Evolutionary conservation across 331 rosid genomes (phyloP).

Genomic region (Ulmus americana): DNA sequence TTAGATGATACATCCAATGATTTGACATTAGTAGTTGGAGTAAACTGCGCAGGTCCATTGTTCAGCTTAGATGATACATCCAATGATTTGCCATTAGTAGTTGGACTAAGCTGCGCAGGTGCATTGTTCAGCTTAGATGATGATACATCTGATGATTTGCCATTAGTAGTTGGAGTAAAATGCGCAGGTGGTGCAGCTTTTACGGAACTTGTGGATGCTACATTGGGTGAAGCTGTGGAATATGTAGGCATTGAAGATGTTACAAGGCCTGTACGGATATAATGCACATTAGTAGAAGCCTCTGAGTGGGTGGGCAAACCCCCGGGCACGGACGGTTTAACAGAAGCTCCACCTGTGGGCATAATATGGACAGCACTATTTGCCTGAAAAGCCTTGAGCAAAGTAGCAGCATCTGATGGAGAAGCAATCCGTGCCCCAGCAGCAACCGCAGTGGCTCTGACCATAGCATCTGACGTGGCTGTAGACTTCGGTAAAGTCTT

Average conservation of each 20-base stretch:
- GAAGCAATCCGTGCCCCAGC: slow-evolving; percentile 64
- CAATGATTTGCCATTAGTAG: no score
- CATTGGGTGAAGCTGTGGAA: slow-evolving; percentile 20
- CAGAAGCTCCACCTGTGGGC: slow-evolving; percentile 38
- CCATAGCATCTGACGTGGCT: slow-evolving; percentile 27
- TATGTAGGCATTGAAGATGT: slow-evolving; percentile 9
- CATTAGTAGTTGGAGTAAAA: slow-evolving; percentile 13
- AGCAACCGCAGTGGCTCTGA: slow-evolving; percentile 56
- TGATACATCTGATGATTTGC: slow-evolving; percentile 8
- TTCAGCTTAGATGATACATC: slow-evolving; percentile 19
- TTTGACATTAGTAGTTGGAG: no score
- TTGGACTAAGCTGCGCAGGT: no score
- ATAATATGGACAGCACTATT: slow-evolving; percentile 37
- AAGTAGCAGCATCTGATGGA: slow-evolving; percentile 45
- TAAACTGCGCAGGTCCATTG: no score
- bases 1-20: no score
- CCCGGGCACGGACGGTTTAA: slow-evolving; percentile 31
- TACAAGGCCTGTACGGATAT: slow-evolving; percentile 12
- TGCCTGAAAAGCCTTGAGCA: slow-evolving; percentile 47
- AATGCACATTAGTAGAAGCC: slow-evolving; percentile 28
- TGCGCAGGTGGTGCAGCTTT: slow-evolving; percentile 20
- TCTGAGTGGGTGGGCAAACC: slow-evolving; percentile 26
- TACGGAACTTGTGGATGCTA: slow-evolving; percentile 8
- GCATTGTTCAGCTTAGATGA: slow-evolving; percentile 30
- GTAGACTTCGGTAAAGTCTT: slow-evolving; percentile 39